A percentile compares a stretch with the other conserved stretches of the same genome.
Conservation (phyloP, 441 rosid species). For the Gossypium schwendimanii region DNA sequence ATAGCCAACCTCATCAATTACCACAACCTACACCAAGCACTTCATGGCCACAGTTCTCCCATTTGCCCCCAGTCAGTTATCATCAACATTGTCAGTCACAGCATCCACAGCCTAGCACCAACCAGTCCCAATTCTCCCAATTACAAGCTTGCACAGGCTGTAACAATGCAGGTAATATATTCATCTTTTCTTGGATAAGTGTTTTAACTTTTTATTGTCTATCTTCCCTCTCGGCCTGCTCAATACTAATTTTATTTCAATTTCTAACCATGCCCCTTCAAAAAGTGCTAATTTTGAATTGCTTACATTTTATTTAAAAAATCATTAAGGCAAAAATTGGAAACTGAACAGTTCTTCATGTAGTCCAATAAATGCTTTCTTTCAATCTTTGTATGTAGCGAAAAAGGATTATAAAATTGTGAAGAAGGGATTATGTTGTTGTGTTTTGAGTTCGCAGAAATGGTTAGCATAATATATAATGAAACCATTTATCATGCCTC, state of each 20-base stretch:
- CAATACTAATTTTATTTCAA: not conserved
- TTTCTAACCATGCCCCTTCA: not conserved
- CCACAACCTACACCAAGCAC: constrained; percentile 21
- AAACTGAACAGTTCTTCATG: not conserved
- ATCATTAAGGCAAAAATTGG: not conserved
- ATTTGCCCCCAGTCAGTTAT: constrained; percentile 13
- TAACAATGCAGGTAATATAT: constrained; percentile 15
- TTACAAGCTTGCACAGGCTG: constrained; percentile 12
- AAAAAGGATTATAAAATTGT: not conserved
- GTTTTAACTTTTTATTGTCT: not conserved
- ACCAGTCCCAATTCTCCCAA: constrained; percentile 23
- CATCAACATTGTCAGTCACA: constrained; percentile 11
- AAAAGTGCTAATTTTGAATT: not conserved
- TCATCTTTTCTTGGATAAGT: not conserved
- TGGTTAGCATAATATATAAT: not conserved
- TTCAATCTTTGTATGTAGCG: not conserved
- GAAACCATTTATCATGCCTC: not conserved
- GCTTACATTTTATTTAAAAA: not conserved
- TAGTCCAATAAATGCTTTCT: not conserved
- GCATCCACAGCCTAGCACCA: constrained; percentile 22
- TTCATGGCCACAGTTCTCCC: constrained; percentile 17
- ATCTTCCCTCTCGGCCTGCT: not conserved
- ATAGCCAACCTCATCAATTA: constrained; percentile 18
- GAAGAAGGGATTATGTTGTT: not conserved
- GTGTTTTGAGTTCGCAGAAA: not conserved